Evolutionary conservation across 2,329 filamentous ascomycete genomes (phyloP).

Genomic region (Ceratocystis cubensis): DNA sequence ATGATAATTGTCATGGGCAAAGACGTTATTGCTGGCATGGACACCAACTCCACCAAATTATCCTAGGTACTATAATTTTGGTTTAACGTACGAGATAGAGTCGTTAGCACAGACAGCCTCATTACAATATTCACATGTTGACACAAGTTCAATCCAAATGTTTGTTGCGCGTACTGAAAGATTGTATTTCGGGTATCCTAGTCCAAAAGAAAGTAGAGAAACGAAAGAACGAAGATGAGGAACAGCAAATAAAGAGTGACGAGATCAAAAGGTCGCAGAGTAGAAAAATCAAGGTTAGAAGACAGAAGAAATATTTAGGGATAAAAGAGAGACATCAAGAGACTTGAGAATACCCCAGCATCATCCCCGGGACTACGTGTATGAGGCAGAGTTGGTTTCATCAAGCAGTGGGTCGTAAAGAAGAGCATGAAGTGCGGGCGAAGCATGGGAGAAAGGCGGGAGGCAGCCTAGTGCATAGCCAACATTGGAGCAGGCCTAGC

Average conservation of each 20-base stretch:
- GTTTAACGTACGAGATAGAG: neutral
- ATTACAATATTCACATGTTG: neutral
- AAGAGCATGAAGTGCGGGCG: neutral
- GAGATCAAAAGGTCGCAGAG: neutral
- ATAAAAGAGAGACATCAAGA: neutral
- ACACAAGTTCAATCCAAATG: neutral
- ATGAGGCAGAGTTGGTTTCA: conserved; percentile 16
- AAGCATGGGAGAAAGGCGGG: too few species aligned
- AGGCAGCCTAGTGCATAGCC: too few species aligned
- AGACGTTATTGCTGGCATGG: conserved; percentile 38
- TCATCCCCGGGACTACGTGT: conserved; percentile 19
- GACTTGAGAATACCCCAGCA: neutral
- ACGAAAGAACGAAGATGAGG: neutral
- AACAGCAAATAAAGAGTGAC: conserved; percentile 8
- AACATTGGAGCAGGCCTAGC: too few species aligned
- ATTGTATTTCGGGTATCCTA: conserved; percentile 19
- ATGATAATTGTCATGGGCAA: conserved; percentile 39
- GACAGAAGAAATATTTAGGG: conserved; percentile 4
- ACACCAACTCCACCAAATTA: conserved; percentile 31
- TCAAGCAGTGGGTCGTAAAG: neutral
- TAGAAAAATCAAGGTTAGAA: conserved; percentile 3
- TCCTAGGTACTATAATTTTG: neutral
- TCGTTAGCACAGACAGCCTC: neutral
- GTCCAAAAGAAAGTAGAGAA: conserved; percentile 10
- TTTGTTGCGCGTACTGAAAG: neutral